These are phyloP conservation scores for Ogataea paraovalis DNA, from an alignment of 805 yeast genomes.

Conservation along the genomic window DNA sequence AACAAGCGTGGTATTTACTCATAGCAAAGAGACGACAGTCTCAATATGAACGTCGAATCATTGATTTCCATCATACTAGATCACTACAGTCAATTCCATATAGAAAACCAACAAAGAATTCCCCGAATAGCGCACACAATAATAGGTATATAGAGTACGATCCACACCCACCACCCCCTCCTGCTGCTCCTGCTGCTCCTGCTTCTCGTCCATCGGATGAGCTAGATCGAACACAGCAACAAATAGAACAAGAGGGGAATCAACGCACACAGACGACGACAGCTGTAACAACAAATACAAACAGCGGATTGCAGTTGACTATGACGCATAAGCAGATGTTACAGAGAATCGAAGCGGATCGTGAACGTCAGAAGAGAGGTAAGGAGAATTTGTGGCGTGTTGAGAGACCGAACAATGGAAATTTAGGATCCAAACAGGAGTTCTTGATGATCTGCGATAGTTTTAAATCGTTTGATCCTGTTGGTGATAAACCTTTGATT, in stretches of 20 bases:
- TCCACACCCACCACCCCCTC: not conserved
- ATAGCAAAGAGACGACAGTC: slow-evolving; percentile 45
- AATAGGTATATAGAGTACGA: not conserved
- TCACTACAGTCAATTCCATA: slow-evolving; percentile 1
- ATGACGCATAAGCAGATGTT: slow-evolving; percentile 49
- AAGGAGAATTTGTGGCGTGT: slow-evolving; percentile 81
- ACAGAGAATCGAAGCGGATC: slow-evolving; percentile 83
- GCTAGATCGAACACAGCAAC: not conserved
- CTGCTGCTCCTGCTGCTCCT: slow-evolving; percentile 1
- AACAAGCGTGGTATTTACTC: slow-evolving; percentile 43
- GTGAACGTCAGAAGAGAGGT: slow-evolving; percentile 83
- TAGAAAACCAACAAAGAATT: not conserved
- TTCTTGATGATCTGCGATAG: slow-evolving; percentile 26
- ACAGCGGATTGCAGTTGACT: slow-evolving; percentile 2
- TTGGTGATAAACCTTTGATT: slow-evolving; percentile 20
- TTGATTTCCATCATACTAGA: slow-evolving; percentile 31
- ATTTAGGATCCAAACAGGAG: slow-evolving; percentile 26
- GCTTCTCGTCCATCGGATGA: not conserved
- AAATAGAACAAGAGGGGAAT: not conserved
- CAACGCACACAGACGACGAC: not conserved
- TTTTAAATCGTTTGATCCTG: slow-evolving; percentile 14
- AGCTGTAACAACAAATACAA: not conserved
- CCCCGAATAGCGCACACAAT: not conserved
- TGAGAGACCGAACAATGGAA: slow-evolving; percentile 34
- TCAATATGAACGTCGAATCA: slow-evolving; percentile 44